A percentile compares a stretch with the other conserved stretches of the same genome.
Evolutionary conservation across 805 yeast genomes (phyloP).

Genomic region (Saturnispora halmiae): DNA sequence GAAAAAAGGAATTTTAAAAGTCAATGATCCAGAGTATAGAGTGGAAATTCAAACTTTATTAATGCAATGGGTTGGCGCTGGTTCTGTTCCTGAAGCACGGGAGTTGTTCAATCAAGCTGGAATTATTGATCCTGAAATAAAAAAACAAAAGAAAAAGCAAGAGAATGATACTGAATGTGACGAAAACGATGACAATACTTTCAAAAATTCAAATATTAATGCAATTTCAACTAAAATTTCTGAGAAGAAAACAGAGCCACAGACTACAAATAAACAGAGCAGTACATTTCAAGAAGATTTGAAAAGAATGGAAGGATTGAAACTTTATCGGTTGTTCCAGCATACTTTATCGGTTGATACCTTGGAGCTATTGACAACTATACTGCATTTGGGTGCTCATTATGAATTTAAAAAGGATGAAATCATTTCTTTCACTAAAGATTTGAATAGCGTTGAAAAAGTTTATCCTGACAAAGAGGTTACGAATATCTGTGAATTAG

Average conservation of each 20-base stretch:
- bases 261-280: neutral
- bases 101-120: conserved; percentile 33
- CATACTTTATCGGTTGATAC: conserved; percentile 8
- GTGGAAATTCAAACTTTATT: conserved; percentile 53
- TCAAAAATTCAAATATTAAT: neutral
- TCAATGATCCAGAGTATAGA: conserved; percentile 43
- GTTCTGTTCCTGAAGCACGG: conserved; percentile 49
- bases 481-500: conserved; percentile 16
- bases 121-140: neutral
- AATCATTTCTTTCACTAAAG: conserved; percentile 19
- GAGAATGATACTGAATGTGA: neutral
- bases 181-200: neutral
- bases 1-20: conserved; percentile 32
- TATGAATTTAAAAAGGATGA: conserved; percentile 16
- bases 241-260: neutral
- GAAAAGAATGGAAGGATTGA: conserved; percentile 5
- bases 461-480: conserved; percentile 13
- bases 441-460: conserved; percentile 17
- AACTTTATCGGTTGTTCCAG: conserved; percentile 7
- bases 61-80: conserved; percentile 54
- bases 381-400: conserved; percentile 17
- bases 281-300: conserved; percentile 1
- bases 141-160: too few relatives aligned
- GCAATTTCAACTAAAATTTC: neutral
- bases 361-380: conserved; percentile 14